Conservation (phyloP, 352 stramenopile genomes). For the Globisporangium alternatum region DNA sequence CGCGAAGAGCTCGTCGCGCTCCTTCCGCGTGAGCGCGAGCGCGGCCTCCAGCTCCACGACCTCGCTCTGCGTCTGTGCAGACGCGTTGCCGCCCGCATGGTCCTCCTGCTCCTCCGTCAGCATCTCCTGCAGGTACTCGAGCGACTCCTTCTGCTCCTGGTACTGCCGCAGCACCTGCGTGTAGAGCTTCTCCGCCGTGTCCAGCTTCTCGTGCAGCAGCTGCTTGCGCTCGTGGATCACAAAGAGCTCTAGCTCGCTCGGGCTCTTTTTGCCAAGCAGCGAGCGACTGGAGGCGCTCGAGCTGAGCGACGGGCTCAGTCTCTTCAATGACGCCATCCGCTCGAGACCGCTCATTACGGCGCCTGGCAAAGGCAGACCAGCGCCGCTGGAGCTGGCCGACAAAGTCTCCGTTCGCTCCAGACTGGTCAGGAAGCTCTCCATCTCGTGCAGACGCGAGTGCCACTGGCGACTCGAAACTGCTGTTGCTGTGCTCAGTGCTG, state of each 20-base stretch:
- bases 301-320: slow-evolving; percentile 1
- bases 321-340: neutral
- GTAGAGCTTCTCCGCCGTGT: slow-evolving; percentile 72
- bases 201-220: slow-evolving; percentile 56
- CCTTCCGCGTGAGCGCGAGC: slow-evolving; percentile 35
- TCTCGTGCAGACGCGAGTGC: slow-evolving; percentile 39
- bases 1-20: slow-evolving; percentile 59
- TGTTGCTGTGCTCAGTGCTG: neutral
- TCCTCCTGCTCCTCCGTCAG: slow-evolving; percentile 47
- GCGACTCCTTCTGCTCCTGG: slow-evolving; percentile 58
- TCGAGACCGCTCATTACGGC: slow-evolving; percentile 1
- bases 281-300: slow-evolving; percentile 30
- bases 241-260: slow-evolving; percentile 25
- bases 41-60: slow-evolving; percentile 23
- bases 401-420: slow-evolving; percentile 12
- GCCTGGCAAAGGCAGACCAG: neutral
- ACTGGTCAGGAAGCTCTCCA: slow-evolving; percentile 53
- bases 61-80: slow-evolving; percentile 22
- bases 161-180: slow-evolving; percentile 65
- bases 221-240: slow-evolving; percentile 39
- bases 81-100: slow-evolving; percentile 10
- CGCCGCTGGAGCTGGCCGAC: neutral
- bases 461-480: slow-evolving; percentile 21
- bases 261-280: slow-evolving; percentile 23
- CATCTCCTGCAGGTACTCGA: slow-evolving; percentile 60